Conservation (phyloP, 257 asterid species). For the Lavandula angustifolia region DNA sequence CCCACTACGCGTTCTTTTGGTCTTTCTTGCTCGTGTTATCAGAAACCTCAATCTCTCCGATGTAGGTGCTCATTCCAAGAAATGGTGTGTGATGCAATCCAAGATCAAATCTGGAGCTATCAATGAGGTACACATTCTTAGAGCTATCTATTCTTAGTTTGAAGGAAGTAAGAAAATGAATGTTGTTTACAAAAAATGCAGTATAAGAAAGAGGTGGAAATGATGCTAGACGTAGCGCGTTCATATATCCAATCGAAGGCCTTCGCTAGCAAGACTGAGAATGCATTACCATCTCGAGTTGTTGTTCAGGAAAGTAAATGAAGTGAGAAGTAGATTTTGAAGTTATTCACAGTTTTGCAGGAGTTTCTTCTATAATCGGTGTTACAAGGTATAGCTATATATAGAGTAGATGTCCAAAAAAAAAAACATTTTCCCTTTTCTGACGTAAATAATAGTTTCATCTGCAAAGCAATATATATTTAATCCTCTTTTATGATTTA, state of each 20-base stretch:
- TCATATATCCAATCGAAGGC: constrained; percentile 57
- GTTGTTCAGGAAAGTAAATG: constrained; percentile 43
- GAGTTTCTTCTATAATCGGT: too few species aligned
- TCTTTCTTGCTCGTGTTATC: too few species aligned
- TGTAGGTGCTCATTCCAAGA: constrained; percentile 94
- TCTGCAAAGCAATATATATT: too few species aligned
- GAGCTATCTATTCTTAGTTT: neutral
- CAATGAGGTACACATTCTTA: constrained; percentile 58
- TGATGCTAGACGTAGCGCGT: constrained; percentile 78
- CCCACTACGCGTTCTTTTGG: too few species aligned
- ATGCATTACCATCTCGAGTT: constrained; percentile 34
- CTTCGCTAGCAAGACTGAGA: constrained; percentile 34
- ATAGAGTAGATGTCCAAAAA: too few species aligned
- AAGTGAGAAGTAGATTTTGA: neutral
- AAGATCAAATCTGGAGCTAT: constrained; percentile 88
- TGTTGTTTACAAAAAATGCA: constrained; percentile 37
- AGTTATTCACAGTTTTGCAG: constrained; percentile 23
- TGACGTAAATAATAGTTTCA: too few species aligned
- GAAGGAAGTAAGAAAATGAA: neutral
- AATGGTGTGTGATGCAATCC: constrained; percentile 98
- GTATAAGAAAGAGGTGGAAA: constrained; percentile 94
- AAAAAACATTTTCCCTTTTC: too few species aligned
- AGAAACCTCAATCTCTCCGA: too few species aligned
- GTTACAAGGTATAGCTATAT: too few species aligned
- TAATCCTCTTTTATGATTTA: too few species aligned